Evolutionary conservation across 768 basidiomycete genomes (phyloP), one percentile per base, ranked within the genome.

Genomic region (Leccinum boreale): DNA sequence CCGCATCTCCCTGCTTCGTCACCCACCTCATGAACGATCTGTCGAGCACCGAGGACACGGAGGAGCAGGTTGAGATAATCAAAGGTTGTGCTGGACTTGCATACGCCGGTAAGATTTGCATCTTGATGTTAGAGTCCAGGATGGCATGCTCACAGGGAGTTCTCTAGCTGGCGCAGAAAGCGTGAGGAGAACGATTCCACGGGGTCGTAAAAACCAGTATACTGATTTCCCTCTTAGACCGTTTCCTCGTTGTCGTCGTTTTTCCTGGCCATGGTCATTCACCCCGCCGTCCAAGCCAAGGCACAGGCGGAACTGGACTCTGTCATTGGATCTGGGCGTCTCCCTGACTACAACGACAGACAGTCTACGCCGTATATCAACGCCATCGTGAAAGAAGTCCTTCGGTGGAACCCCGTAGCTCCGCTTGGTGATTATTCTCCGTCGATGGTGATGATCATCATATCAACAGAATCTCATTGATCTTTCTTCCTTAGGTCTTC

Each of bases 61-160:
- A 53, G 9, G 61, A 70, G 29, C 52, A 65, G 23, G 67, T 73
- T 50, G 75, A 77, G 49, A 62, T 73, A 5, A 69, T 78, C 50
- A 78, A 67, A 58, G 75, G 76, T 39, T 76, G 75, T 44, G 77
- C 78, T 31, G 80, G 77, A 0, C 78, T 80, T 4, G 70, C 82
- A 14, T 84, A 83, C 47, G 75, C 77, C 6, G 77, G 78, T 78
- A 50, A 59, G 73, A 36, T 24, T 33, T 52, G 17, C 19, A 10
- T 53, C n/a, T 9, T 19, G 5, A n/a, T 45, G n/a, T 50, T 19
- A 39, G 9, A 29, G n/a, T 54, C 50, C 5, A 9, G 36, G 3
- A 5, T 15, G 24, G 29, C 4, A 26, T 57, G n/a, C 58, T 67
- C 44, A 67, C 19, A 15, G 12, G 0, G 19, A 7, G 35, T 36